Base-by-base conservation (phyloP, 2,329 filamentous ascomycete species). In the Blumeriella jaapii region DNA sequence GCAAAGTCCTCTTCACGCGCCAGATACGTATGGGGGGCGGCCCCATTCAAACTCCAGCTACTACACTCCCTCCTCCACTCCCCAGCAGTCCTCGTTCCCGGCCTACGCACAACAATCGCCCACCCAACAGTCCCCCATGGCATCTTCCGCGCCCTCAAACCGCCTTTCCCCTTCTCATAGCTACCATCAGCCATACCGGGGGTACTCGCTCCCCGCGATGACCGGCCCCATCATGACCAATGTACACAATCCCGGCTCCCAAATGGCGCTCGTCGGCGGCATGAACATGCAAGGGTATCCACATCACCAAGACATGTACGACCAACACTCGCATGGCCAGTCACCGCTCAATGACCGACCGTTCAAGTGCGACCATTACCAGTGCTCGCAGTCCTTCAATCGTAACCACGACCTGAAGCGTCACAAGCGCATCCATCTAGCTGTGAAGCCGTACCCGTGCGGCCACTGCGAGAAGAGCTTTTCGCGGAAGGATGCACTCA, bases 391-490 rank as follows among this genome's bases (percentile, higher is more conserved):
- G 56, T 87, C 83, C 23, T 98, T 98, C 63, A 96, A 93, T 58
- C 71, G 91, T 4, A 96, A 96, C 47, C 91, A 96, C 55, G 91
- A 96, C 54, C 60, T 96, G 50, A 98, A 98, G 62, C 73, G 91
- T 33, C 91, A 98, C 59, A 94, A 94, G 66, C 68, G 86, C 31
- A 96, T 96, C 40, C 91, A 98, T 59, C 61, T 96, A 39, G 83
- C 86, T 0, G 84, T 96, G 25, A 98, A 98, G 66, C 91, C 91
- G 0, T 96, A 89, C 58, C 87, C 87, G 0, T 98, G 91, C 57
- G 74, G 67, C 5, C 80, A 81, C 53, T 98, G 91, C 56, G 86
- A 93, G 42, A 96, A 96, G 71, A 91, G 83, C 56, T 98, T 98
- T 54, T 95, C 87, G 3, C 71, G 91, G 40, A 96, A 96, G 57